These are phyloP conservation scores for Colletotrichum siamense DNA, from an alignment of 2,329 filamentous ascomycete genomes.

Conservation along the genomic window DNA sequence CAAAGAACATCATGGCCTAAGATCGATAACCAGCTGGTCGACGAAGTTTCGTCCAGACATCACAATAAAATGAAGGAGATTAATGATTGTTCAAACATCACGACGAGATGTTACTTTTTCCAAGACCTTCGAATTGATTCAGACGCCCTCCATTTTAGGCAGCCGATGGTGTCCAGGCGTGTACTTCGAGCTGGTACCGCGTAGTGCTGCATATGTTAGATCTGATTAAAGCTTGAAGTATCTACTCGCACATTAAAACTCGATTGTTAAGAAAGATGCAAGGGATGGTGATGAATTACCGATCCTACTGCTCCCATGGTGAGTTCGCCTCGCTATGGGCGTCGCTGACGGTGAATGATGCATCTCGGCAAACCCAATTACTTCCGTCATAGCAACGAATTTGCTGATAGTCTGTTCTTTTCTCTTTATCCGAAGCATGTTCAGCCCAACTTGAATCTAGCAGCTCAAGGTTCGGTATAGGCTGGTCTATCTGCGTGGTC, in stretches of 20 bases:
- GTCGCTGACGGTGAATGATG: background rate
- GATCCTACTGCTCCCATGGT: background rate
- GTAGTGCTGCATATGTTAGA: background rate
- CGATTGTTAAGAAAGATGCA: background rate
- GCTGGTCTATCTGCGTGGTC: background rate
- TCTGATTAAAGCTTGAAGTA: background rate
- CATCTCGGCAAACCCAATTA: background rate
- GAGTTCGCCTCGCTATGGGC: background rate
- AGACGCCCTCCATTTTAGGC: background rate
- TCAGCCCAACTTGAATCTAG: background rate
- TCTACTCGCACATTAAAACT: background rate
- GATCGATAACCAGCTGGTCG: background rate
- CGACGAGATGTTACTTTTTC: background rate
- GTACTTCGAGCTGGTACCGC: background rate
- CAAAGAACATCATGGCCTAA: background rate
- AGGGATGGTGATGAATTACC: background rate
- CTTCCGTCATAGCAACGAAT: background rate
- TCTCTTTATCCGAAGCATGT: rapidly evolving
- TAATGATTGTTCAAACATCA: background rate
- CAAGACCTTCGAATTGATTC: background rate
- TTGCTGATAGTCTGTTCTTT: rapidly evolving
- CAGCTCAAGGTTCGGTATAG: background rate
- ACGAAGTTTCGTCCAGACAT: background rate
- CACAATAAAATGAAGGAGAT: background rate
- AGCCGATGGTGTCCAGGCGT: background rate